Evolutionary conservation across 768 basidiomycete genomes (phyloP), one percentile per base, ranked within the genome.

Genomic region (Macrolepiota fuliginosa): DNA sequence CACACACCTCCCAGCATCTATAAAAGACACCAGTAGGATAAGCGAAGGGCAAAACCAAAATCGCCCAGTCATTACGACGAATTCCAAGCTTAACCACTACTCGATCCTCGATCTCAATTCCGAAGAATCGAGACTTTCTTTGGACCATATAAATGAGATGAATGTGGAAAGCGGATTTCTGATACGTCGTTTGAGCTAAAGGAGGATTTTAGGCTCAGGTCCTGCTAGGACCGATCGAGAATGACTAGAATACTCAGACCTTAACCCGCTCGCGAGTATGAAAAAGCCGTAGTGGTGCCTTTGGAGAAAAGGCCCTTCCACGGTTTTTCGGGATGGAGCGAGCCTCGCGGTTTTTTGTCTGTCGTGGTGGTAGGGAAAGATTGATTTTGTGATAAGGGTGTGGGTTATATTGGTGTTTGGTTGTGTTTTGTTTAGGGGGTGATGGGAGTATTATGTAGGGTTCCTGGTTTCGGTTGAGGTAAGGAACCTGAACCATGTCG

Each of bases 181-280:
- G 86, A 85, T 90, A 83, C 81, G 84, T 73, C 79, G 81, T 80
- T 83, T 66, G 66, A 77, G 78, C 76, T 55, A 56, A 70, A 68
- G n/a, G n/a, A n/a, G n/a, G n/a, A n/a, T n/a, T n/a, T 87, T 81
- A 81, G 73, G 75, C 74, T 81, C 75, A 76, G 84, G 73, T 81
- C 78, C 88, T 66, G 82, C 84, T 79, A 84, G 83, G 77, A 81
- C 75, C 85, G 67, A 81, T 84, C 82, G 60, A 79, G 80, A 81
- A 81, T 83, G 84, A 83, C 75, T 83, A 62, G 69, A 84, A 85
- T 82, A 73, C 87, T 89, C 88, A 87, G 87, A 89, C 88, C 87
- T 90, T 90, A 79, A 83, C 88, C 89, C 86, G 87, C 86, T 89
- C 85, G 85, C 80, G 73, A 87, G 64, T 65, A 54, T 52, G 65